Evolutionary conservation across 768 basidiomycete species (phyloP), one percentile per base, ranked within the genome.

Genomic region (Rhodotorula kratochvilovae): DNA sequence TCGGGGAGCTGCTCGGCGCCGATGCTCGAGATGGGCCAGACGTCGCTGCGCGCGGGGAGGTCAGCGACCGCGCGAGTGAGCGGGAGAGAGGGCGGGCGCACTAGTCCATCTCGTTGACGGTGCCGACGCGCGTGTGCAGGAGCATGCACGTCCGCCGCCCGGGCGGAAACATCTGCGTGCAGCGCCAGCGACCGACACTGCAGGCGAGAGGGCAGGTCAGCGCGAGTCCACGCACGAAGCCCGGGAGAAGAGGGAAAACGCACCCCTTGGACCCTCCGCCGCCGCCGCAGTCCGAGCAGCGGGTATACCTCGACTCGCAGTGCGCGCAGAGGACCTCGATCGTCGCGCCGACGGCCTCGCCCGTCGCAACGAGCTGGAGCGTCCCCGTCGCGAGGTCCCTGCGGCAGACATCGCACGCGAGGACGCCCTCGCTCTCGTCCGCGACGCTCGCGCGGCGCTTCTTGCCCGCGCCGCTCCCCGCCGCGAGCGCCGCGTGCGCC

Each of bases 281-380:
- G 6, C 76, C 77, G 10, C 71, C 71, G 62, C 77, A 78, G 56
- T 77, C 77, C 10, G 76, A 76, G 54, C 77, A 78, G 1, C 77
- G 67, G 23, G 57, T 43, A 60, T 78, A 78, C 10, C 67, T 55
- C 5, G 43, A 48, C 21, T 75, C 72, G 70, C 77, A 78, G 25
- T 63, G 65, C 10, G 68, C 56, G 62, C 77, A 78, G 21, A 78
- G 60, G 5, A 76, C 73, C 67, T 78, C 76, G 67, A 67, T 61
- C 33, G 70, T 67, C 8, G 70, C 55, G 8, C 66, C 66, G 56
- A 71, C 61, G 1, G 70, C 16, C 31, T 53, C 65, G 35, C 70
- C 70, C 31, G 61, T 55, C 29, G 50, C 15, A 6, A 19, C 27
- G 17, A 59, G 35, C 45, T 36, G 42, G 43, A 71, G 60, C 42